These are phyloP conservation scores for Zostera marina DNA, from an alignment of 116 monocot genomes.

Conservation along the genomic window DNA sequence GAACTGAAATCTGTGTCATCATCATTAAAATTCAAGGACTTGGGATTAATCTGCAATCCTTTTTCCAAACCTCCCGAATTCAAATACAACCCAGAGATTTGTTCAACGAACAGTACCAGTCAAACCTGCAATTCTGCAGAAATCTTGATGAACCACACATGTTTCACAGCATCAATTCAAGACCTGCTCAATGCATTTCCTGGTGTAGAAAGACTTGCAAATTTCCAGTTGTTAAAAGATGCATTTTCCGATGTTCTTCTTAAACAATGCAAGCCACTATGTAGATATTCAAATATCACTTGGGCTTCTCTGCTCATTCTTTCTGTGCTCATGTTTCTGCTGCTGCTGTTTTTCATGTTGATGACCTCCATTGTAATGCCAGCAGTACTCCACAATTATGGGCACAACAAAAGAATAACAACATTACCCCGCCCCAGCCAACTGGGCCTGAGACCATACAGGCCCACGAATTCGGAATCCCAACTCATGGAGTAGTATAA, in stretches of 20 bases:
- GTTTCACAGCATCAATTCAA: conserved; percentile 46
- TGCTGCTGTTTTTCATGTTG: conserved; percentile 20
- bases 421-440: too few relatives aligned
- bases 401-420: too few relatives aligned
- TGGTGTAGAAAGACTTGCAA: conserved; percentile 42
- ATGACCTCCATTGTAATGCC: conserved; percentile 4
- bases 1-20: conserved; percentile 3
- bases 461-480: too few relatives aligned
- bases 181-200: conserved; percentile 55
- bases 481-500: too few relatives aligned
- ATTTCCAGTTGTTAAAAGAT: conserved; percentile 60
- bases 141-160: conserved; percentile 13
- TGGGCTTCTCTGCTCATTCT: conserved; percentile 47
- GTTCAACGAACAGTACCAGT: conserved; percentile 37
- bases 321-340: conserved; percentile 29
- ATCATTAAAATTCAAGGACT: conserved; percentile 11
- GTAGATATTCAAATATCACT: conserved; percentile 32
- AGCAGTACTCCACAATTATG: too few relatives aligned
- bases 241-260: conserved; percentile 62
- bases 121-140: conserved; percentile 61
- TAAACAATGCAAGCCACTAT: conserved; percentile 52
- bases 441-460: too few relatives aligned
- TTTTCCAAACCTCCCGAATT: conserved; percentile 76
- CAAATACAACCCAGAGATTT: conserved; percentile 57
- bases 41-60: conserved; percentile 75